phyloP scores from a whole-genome alignment of 768 basidiomycete species.

The Agaricus blazei region DNA sequence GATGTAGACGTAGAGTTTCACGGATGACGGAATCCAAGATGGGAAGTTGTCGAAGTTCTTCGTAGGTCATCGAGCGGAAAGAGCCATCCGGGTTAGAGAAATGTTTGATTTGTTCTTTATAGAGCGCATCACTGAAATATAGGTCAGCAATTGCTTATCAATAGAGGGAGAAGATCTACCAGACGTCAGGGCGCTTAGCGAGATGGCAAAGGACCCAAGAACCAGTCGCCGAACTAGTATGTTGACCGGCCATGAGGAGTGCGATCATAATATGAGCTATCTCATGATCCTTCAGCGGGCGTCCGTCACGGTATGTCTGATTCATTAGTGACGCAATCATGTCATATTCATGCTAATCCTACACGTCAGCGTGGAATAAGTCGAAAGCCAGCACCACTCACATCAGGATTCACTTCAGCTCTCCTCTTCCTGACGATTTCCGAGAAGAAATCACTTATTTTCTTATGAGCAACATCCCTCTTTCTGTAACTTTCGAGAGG shows the following conservation, averaged over 20 bases:
- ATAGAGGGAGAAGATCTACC: conserved; percentile 47
- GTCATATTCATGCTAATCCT: conserved; percentile 62
- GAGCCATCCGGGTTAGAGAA: conserved; percentile 79
- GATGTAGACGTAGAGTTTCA: conserved; percentile 90
- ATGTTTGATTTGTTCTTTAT: conserved; percentile 81
- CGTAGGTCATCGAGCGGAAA: conserved; percentile 77
- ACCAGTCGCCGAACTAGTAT: conserved; percentile 90
- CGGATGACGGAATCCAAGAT: conserved; percentile 87
- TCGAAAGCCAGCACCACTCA: conserved; percentile 16
- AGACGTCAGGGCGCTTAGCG: conserved; percentile 67
- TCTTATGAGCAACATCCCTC: conserved; percentile 85
- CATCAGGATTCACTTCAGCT: conserved; percentile 36
- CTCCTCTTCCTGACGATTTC: conserved; percentile 76
- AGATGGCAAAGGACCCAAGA: conserved; percentile 90
- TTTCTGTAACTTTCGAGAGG: conserved; percentile 87
- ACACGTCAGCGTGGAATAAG: conserved; percentile 2
- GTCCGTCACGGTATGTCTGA: conserved; percentile 81
- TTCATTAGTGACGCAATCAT: conserved; percentile 88
- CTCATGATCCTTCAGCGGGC: conserved; percentile 76
- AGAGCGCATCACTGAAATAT: conserved; percentile 64
- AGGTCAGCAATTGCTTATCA: conserved; percentile 3
- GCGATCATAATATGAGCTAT: conserved; percentile 99
- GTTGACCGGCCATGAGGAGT: conserved; percentile 98
- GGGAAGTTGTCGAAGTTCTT: conserved; percentile 79
- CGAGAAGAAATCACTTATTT: conserved; percentile 92